A percentile compares a stretch with the other conserved stretches of the same genome.
Evolutionary conservation across 2,329 filamentous ascomycete genomes (phyloP).

Genomic region (Aspergillus ochraceoroseus): DNA sequence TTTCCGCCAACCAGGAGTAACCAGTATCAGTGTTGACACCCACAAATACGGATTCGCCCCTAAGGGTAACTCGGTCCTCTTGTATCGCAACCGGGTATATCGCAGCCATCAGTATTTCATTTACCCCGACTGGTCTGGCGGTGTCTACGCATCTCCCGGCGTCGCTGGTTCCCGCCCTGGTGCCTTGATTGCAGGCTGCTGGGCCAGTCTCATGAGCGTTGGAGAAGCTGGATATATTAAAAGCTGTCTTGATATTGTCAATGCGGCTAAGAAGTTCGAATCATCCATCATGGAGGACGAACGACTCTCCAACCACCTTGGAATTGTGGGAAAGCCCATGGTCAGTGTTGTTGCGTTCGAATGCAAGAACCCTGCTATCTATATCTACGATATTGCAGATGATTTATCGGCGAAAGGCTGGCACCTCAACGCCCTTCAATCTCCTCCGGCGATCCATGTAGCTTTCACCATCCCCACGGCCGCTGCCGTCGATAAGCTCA

Average conservation of each 20-base stretch:
- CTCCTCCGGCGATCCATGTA: constrained; percentile 85
- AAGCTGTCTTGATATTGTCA: constrained; percentile 82
- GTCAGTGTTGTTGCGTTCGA: constrained; percentile 88
- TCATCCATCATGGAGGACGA: constrained; percentile 67
- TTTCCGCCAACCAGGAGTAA: constrained; percentile 89
- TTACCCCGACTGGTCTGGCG: constrained; percentile 88
- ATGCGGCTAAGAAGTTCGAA: constrained; percentile 75
- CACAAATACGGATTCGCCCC: constrained; percentile 99
- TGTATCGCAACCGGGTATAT: constrained; percentile 76
- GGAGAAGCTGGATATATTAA: constrained; percentile 85
- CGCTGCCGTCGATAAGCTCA: constrained; percentile 72
- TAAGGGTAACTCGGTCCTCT: constrained; percentile 89
- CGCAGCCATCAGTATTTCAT: constrained; percentile 95
- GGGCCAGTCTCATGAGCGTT: constrained; percentile 83
- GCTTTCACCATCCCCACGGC: constrained; percentile 86
- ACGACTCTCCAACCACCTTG: constrained; percentile 64
- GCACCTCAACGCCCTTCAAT: constrained; percentile 93
- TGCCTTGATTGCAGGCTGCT: constrained; percentile 91
- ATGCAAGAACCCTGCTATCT: constrained; percentile 62
- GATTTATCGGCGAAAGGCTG: constrained; percentile 78
- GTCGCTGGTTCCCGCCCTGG: constrained; percentile 90
- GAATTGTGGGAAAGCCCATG: constrained; percentile 75
- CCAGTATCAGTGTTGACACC: constrained; percentile 91
- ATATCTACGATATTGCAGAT: constrained; percentile 93
- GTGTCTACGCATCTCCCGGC: constrained; percentile 89